Base-by-base conservation (phyloP, 2,329 filamentous ascomycete species). In the Pseudopithomyces maydicus region DNA sequence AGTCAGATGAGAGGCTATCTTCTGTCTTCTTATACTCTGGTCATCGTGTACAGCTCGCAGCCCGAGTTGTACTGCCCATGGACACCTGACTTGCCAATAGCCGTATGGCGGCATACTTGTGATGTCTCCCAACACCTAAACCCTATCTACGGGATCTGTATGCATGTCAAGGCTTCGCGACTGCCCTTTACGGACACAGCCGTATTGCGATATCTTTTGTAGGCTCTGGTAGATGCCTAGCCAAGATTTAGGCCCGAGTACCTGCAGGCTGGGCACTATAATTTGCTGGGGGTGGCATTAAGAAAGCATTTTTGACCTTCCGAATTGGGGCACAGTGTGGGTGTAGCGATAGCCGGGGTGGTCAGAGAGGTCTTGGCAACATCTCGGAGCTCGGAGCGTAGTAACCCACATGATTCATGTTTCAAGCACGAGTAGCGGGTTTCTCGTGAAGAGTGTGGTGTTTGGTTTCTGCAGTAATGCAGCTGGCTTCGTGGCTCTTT, bases 241-340 rank as follows among this genome's bases (percentile, higher is more conserved):
- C 53, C 38, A 54, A 54, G 51, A 20, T 47, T 42, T 38, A 19
- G 33, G 22, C 29, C 51, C 36, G 48, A 23, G 33, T 33, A 17
- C 12, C 15, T 35, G 46, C 45, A 43, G 39, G 38, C 55, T 57
- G 45, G 55, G 55, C 55, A 57, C 50, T 54, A 57, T 57, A 54
- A 20, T 42, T 11, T 38, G 46, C 49, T 14, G 35, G 36, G 26
- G 19, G 20, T 22, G 8, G 36, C 20, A 45, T 54, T 50, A 52
- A 41, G 41, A n/a, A 23, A 33, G 42, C 8, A 33, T 6, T 12
- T 32, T 45, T 39, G 29, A 57, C 55, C 55, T 57, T 54, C 55
- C 50, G 17, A 5, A 54, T 57, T 50, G 19, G 48, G 52, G 17
- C 12, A 17, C 38, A 29, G 17, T 22, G 47, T 29, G 50, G 42